A percentile compares a stretch with the other conserved stretches of the same genome.
These are phyloP conservation scores for Termitomyces sp. DNA, from an alignment of 768 basidiomycete species.

Conservation along the genomic window DNA sequence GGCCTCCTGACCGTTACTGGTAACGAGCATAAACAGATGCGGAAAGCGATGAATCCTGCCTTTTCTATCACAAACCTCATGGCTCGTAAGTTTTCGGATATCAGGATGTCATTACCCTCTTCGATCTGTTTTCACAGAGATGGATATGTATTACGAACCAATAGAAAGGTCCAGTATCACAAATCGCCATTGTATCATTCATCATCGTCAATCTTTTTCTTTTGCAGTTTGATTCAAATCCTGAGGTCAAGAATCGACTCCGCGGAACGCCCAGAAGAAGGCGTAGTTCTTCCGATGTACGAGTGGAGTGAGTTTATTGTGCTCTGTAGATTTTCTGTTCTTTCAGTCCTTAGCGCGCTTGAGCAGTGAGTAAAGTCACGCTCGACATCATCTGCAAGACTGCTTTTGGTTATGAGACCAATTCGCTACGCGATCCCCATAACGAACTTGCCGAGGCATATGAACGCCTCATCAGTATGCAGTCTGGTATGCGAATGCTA, in stretches of 20 bases:
- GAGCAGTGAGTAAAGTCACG: slow-evolving; percentile 42
- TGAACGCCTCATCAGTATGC: slow-evolving; percentile 33
- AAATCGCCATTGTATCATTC: background rate
- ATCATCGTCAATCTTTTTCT: background rate
- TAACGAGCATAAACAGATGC: slow-evolving; percentile 43
- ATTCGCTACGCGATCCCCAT: slow-evolving; percentile 38
- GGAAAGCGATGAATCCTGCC: slow-evolving; percentile 46
- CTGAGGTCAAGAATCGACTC: slow-evolving; percentile 25
- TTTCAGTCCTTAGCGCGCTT: background rate
- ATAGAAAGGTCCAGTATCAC: slow-evolving; percentile 32
- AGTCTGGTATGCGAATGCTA: slow-evolving; percentile 21
- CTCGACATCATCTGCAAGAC: slow-evolving; percentile 49
- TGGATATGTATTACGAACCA: slow-evolving; percentile 41
- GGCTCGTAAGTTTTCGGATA: slow-evolving; percentile 21
- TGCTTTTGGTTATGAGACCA: slow-evolving; percentile 41
- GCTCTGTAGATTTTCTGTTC: background rate
- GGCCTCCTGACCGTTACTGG: slow-evolving; percentile 45
- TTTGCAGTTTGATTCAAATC: slow-evolving; percentile 29
- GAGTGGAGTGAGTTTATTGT: slow-evolving; percentile 37
- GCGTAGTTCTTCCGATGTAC: slow-evolving; percentile 30
- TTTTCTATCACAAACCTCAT: slow-evolving; percentile 39
- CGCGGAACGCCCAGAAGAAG: slow-evolving; percentile 16
- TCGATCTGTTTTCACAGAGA: slow-evolving; percentile 20
- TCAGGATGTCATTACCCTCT: background rate
- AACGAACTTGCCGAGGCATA: slow-evolving; percentile 45